A percentile compares a stretch with the other conserved stretches of the same genome.
These are phyloP conservation scores for Blastocrithidia nonstop DNA, from an alignment of 208 protist genomes.

Conservation along the genomic window DNA sequence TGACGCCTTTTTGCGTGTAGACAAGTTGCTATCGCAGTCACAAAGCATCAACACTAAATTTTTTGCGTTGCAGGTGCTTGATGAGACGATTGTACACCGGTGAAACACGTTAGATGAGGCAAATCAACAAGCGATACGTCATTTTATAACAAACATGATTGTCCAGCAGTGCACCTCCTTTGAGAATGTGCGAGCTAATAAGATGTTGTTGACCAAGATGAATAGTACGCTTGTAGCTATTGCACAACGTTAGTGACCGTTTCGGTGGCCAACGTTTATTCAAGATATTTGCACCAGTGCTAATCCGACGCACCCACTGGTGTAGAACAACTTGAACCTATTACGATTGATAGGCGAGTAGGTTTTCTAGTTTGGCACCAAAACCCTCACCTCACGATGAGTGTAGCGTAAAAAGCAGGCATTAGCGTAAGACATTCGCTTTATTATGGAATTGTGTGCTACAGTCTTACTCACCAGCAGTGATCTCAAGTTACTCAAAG, in stretches of 20 bases:
- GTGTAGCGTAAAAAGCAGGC: slow-evolving; percentile 91
- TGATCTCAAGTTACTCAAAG: slow-evolving; percentile 26
- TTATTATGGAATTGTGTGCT: slow-evolving; percentile 91
- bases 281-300: slow-evolving; percentile 91
- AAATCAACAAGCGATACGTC: slow-evolving; percentile 88
- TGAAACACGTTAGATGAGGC: slow-evolving; percentile 91
- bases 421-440: slow-evolving; percentile 89
- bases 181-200: slow-evolving; percentile 24
- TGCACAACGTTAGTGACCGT: slow-evolving; percentile 97
- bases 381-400: slow-evolving; percentile 93
- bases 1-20: slow-evolving; percentile 86
- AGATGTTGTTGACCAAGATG: slow-evolving; percentile 80
- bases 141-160: slow-evolving; percentile 92
- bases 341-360: slow-evolving; percentile 93
- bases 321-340: slow-evolving; percentile 97
- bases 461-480: slow-evolving; percentile 24
- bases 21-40: slow-evolving; percentile 81
- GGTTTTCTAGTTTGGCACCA: slow-evolving; percentile 96
- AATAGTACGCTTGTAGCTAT: slow-evolving; percentile 89
- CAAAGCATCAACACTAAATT: slow-evolving; percentile 64
- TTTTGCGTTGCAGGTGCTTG: slow-evolving; percentile 87
- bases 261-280: slow-evolving; percentile 96
- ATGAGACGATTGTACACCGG: slow-evolving; percentile 83
- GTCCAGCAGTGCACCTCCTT: slow-evolving; percentile 70
- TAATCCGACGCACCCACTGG: slow-evolving; percentile 84